A percentile compares a stretch with the other conserved stretches of the same genome.
Conservation (phyloP, 2,329 filamentous ascomycete species). For the Mollisiaceae sp. region DNA sequence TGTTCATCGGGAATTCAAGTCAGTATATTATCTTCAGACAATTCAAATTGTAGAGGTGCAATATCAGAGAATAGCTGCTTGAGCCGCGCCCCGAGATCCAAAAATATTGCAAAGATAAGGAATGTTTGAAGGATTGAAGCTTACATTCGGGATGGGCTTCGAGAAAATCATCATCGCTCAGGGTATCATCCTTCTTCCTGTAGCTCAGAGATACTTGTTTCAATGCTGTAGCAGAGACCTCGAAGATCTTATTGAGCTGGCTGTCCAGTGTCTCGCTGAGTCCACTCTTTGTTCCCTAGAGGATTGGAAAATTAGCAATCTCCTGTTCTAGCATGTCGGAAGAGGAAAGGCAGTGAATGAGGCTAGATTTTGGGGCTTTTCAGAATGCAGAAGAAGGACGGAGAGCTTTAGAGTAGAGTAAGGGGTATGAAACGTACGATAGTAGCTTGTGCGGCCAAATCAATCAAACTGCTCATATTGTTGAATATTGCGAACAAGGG, state of each 20-base stretch:
- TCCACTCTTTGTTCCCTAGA: constrained; percentile 76
- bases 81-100: too few relatives aligned
- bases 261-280: constrained; percentile 93
- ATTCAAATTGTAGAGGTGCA: too few relatives aligned
- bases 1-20: too few relatives aligned
- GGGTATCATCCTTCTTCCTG: constrained; percentile 70
- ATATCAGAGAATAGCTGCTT: too few relatives aligned
- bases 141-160: constrained; percentile 86
- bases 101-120: too few relatives aligned
- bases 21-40: too few relatives aligned
- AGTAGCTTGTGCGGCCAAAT: constrained; percentile 90
- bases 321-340: too few relatives aligned
- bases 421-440: constrained; percentile 55
- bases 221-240: constrained; percentile 80
- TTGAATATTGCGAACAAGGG: constrained; percentile 98
- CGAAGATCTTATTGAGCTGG: constrained; percentile 87
- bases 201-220: constrained; percentile 75
- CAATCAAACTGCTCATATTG: constrained; percentile 88
- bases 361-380: too few relatives aligned
- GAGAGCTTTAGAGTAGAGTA: too few relatives aligned
- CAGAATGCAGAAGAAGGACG: too few relatives aligned
- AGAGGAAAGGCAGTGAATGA: too few relatives aligned
- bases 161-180: constrained; percentile 85
- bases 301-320: too few relatives aligned
- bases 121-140: constrained; percentile 46